Evolutionary conservation across 176 grass and related monocot species (phyloP), one percentile per base, ranked within the genome.

Genomic region (Chrysopogon serrulatus): DNA sequence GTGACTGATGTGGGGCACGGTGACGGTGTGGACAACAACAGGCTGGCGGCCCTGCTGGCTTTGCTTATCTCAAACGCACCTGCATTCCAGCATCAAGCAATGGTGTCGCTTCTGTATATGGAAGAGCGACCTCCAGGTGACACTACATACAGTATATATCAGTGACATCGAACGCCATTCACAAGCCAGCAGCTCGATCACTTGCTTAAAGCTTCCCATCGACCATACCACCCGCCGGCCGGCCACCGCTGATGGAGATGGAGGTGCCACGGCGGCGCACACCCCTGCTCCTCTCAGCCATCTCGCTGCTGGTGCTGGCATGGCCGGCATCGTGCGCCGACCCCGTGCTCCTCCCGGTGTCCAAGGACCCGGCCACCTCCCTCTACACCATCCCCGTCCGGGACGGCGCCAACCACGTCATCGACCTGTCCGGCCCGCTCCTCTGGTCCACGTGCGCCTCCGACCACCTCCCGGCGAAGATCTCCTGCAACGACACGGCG

Each of bases 351-450:
- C n/a, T 56, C 1, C 60, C 77, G 27, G 57, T 81, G 3, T 8
- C 78, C 78, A 87, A 69, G 36, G 79, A n/a, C n/a, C n/a, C n/a
- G n/a, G n/a, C n/a, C n/a, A n/a, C n/a, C n/a, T n/a, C 71, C 21
- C 85, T 87, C 57, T 81, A 87, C 79, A 76, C 85, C 11, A 60
- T 87, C 71, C 79, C 61, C n/a, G 2, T 82, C 48, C 5, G 64
- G 60, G 28, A n/a, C 63, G 64, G 51, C 37, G 49, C 31, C 71
- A 31, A 23, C 63, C 79, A 77, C 71, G 63, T 82, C 71, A 4
- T 82, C 72, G 79, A 87, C 72, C 39, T 70, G 23, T 42, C 73
- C 53, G 74, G 62, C 16, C 82, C 77, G 56, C 59, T 84, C 57
- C 42, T 86, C 83, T 90, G 88, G 88, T 74, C 84, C 0, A 78